phyloP scores from a whole-genome alignment of 179 eudicot species.

The Spinacia oleracea region DNA sequence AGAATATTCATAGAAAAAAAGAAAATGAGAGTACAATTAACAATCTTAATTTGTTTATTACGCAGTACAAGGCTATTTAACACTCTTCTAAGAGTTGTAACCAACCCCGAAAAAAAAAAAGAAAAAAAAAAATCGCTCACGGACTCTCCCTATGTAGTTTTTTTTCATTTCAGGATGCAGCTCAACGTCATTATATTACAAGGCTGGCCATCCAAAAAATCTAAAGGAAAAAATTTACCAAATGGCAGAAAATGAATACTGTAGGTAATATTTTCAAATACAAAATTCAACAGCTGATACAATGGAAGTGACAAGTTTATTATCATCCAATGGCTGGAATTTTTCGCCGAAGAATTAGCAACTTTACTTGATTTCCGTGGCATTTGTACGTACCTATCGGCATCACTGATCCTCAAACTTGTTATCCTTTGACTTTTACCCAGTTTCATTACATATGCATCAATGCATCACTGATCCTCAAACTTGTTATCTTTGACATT shows the following conservation, averaged over 20 bases:
- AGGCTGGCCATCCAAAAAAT: conserved; percentile 16
- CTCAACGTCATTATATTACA: conserved; percentile 6
- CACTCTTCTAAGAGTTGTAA: no score
- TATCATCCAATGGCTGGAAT: not conserved
- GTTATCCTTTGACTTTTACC: not conserved
- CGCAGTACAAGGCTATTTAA: conserved; percentile 1
- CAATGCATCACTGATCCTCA: not conserved
- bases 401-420: not conserved
- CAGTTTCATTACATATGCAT: not conserved
- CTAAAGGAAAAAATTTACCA: not conserved
- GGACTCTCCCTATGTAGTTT: not conserved
- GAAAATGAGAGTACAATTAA: no score
- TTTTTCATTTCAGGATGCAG: not conserved
- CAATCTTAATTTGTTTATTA: not conserved
- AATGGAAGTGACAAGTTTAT: conserved; percentile 17
- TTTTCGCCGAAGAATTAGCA: not conserved
- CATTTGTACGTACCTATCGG: not conserved
- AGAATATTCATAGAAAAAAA: no score
- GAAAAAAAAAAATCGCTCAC: no score
- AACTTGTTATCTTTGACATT: not conserved
- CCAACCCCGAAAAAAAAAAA: no score
- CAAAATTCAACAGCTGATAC: conserved; percentile 14
- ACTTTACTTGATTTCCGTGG: not conserved
- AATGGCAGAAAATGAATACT: conserved; percentile 8
- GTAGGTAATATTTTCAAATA: not conserved